Base-by-base conservation (phyloP, 2,329 filamentous ascomycete species). In the Neofusicoccum laricinum region DNA sequence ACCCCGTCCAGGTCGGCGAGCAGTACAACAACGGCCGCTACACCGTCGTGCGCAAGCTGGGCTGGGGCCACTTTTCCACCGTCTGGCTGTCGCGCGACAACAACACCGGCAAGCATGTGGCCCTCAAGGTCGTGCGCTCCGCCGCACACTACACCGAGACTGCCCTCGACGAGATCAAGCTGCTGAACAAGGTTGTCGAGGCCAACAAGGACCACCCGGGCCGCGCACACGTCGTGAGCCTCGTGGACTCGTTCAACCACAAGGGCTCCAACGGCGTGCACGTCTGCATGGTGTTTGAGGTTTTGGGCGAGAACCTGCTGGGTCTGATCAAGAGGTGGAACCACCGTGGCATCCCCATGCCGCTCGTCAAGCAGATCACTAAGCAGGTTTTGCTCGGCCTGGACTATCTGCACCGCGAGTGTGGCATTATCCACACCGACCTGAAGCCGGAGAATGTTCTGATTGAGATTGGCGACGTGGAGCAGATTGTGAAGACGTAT, bases 271-370 rank as follows among this genome's bases (percentile, higher is more conserved):
- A 99, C 73, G 95, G 95, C 53, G 90, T 92, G 59, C 95, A 99
- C 75, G 93, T 98, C 65, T 99, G 95, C 82, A 98, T 99, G 94
- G 95, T 99, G 7, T 99, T 99, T 72, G 95, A 99, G 78, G 95
- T 99, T 3, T 80, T 99, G 64, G 95, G 95, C 62, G 93, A 98
- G 84, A 98, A 98, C 75, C 80, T 98, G 68, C 81, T 98, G 61
- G 94, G 95, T 30, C 80, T 99, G 75, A 97, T 99, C 84, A 98
- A 98, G 86, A 89, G 92, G 72, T 98, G 94, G 93, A 97, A 98
- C 77, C 95, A 98, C 77, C 87, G 95, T 66, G 95, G 95, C 55
- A 98, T 99, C 65, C 95, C 95, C 48, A 96, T 97, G 89, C 87
- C 92, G 15, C 85, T 99, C 14, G 95, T 98, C 76, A 97, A 97